Base-by-base conservation (phyloP, 2,329 filamentous ascomycete species). In the Stagonosporopsis chrysanthemi region DNA sequence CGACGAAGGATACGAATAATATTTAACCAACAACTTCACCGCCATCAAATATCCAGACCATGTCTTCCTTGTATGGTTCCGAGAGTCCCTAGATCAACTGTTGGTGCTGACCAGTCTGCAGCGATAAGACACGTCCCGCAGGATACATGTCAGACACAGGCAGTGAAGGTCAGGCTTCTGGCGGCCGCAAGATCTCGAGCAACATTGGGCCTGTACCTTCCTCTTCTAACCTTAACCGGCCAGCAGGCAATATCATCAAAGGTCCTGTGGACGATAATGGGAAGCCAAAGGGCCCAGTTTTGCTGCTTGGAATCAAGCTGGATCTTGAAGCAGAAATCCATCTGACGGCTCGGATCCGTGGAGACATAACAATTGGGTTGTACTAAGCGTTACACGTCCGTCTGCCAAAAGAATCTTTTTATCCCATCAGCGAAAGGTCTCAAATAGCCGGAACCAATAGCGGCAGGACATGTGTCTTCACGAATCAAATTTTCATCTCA, bases 321-420 rank as follows among this genome's bases (percentile, higher is more conserved):
- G 85, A 88, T 68, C 75, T 87, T 19, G 85, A 88, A 71, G 85
- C 85, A 14, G 85, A 87, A 70, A 83, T 87, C 40, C 84, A 88
- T 70, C 74, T 87, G 61, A 87, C 84, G 17, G 85, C 85, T 45
- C 75, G 85, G 48, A 79, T 87, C 58, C 79, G 84, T 43, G 85
- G 85, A 79, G 85, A 88, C 70, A 86, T 87, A 66, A 81, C 82
- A 19, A 81, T 88, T 61, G 84, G 84, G 42, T 73, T 86, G 65
- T 86, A 86, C 71, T 86, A 77, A 69, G 26, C n/a, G 14, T 31
- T 31, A 31, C 9, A 14, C 9, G 29, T 31, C 26, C 9, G 26
- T 11, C 6, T 28, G 26, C 26, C 8, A 2, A 19, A 19, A 19
- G 19, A 19, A 19, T 19, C 19, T 19, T 19, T 19, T 19, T 3